These are phyloP conservation scores for Trametes maxima DNA, from an alignment of 768 basidiomycete species.

Conservation along the genomic window DNA sequence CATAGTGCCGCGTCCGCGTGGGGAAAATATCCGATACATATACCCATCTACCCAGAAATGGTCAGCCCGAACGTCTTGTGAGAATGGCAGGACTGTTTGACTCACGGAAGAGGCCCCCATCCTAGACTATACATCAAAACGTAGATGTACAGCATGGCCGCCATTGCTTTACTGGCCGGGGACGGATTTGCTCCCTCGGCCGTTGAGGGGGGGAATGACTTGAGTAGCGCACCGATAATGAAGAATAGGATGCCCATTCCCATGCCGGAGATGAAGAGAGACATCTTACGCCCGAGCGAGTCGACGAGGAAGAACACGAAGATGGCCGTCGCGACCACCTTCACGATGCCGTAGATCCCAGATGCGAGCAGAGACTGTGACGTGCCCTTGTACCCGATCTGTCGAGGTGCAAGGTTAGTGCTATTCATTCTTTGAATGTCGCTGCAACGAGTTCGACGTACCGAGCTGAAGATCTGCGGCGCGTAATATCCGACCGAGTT, in stretches of 20 bases:
- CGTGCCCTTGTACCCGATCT: conserved; percentile 68
- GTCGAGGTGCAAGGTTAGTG: neutral
- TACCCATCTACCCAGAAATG: conserved; percentile 34
- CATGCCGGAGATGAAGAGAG: conserved; percentile 70
- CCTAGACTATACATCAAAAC: conserved; percentile 89
- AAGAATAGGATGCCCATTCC: conserved; percentile 83
- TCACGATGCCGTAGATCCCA: conserved; percentile 70
- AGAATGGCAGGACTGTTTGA: conserved; percentile 26
- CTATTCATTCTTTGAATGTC: neutral
- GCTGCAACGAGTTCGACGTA: conserved; percentile 33
- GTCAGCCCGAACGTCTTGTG: neutral
- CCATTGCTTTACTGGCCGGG: conserved; percentile 73
- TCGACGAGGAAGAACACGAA: conserved; percentile 74
- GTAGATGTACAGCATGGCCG: conserved; percentile 83
- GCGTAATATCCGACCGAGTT: conserved; percentile 80
- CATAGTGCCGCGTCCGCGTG: conserved; percentile 81
- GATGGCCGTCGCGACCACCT: conserved; percentile 64
- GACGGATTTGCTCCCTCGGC: conserved; percentile 35
- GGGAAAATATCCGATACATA: conserved; percentile 85
- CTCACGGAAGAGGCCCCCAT: conserved; percentile 70
- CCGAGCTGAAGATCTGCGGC: conserved; percentile 73
- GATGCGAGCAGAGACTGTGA: conserved; percentile 69
- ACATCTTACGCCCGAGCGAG: conserved; percentile 65
- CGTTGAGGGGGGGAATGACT: conserved; percentile 65
- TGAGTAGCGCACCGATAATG: conserved; percentile 85